Conservation (phyloP, 1,139 yeast species). For the Zygoascus meyerae region DNA sequence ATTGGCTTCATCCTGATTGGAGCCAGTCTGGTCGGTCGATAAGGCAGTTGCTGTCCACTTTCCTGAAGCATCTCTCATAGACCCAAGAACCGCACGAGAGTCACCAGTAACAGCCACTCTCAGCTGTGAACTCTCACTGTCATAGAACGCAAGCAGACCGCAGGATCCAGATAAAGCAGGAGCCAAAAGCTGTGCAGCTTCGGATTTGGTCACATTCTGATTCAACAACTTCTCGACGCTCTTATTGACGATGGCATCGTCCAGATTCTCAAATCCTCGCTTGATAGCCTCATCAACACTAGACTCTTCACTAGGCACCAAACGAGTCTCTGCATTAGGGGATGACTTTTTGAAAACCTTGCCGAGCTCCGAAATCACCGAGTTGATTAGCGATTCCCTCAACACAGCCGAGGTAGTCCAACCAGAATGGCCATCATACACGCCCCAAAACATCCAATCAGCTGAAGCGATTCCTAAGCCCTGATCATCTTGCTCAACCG, state of each 20-base stretch:
- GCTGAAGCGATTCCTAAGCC: constrained; percentile 36
- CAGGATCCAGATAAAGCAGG: constrained; percentile 97
- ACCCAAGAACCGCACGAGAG: constrained; percentile 85
- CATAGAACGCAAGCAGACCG: constrained; percentile 81
- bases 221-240: constrained; percentile 65
- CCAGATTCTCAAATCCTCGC: constrained; percentile 74
- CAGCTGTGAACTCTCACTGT: constrained; percentile 61
- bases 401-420: constrained; percentile 86
- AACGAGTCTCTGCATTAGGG: constrained; percentile 35
- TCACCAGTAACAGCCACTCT: constrained; percentile 97
- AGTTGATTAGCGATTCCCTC: constrained; percentile 68
- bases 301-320: constrained; percentile 53
- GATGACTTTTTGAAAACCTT: constrained; percentile 47
- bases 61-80: constrained; percentile 48
- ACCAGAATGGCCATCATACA: constrained; percentile 97
- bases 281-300: constrained; percentile 74
- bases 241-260: constrained; percentile 77
- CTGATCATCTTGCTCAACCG: constrained; percentile 26
- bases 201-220: constrained; percentile 47
- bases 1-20: constrained; percentile 80
- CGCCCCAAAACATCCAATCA: constrained; percentile 94
- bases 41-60: constrained; percentile 85
- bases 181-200: constrained; percentile 72
- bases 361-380: constrained; percentile 73
- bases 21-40: constrained; percentile 91